Percentiles rank a stretch among this genome's conserved stretches.
Conservation (phyloP, 371 early-diverging fungal species). For the Mortierella sp. region DNA sequence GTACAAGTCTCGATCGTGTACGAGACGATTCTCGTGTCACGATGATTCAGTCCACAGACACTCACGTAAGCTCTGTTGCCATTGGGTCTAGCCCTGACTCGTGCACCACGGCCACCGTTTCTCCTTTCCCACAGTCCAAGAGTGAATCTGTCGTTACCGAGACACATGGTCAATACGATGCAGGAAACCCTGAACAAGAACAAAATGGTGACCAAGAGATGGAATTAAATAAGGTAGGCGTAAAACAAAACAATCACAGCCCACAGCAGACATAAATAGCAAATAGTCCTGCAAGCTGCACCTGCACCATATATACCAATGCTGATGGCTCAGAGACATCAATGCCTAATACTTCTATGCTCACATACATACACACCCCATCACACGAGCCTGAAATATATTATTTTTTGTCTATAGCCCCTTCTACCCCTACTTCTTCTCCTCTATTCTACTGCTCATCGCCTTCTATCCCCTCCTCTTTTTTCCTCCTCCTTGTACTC, state of each 20-base stretch:
- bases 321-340: background rate
- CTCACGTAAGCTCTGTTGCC: background rate
- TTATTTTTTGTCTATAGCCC: background rate
- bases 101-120: background rate
- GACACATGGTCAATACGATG: background rate
- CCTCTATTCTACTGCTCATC: constrained; percentile 4
- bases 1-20: constrained; percentile 16
- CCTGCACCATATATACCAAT: too few species aligned
- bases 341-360: background rate
- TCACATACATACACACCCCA: too few species aligned
- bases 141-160: background rate
- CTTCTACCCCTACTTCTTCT: constrained; percentile 29
- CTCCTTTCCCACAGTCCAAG: background rate
- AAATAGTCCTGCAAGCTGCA: too few species aligned
- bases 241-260: too few species aligned
- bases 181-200: background rate
- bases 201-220: too few species aligned
- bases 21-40: constrained; percentile 11
- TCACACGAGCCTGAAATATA: background rate
- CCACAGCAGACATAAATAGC: too few species aligned
- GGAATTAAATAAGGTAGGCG: too few species aligned
- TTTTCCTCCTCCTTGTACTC: constrained; percentile 10
- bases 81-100: background rate
- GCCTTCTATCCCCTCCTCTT: constrained; percentile 20
- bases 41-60: background rate